Conservation (phyloP, 768 basidiomycete species). For the Mrakia frigida region DNA sequence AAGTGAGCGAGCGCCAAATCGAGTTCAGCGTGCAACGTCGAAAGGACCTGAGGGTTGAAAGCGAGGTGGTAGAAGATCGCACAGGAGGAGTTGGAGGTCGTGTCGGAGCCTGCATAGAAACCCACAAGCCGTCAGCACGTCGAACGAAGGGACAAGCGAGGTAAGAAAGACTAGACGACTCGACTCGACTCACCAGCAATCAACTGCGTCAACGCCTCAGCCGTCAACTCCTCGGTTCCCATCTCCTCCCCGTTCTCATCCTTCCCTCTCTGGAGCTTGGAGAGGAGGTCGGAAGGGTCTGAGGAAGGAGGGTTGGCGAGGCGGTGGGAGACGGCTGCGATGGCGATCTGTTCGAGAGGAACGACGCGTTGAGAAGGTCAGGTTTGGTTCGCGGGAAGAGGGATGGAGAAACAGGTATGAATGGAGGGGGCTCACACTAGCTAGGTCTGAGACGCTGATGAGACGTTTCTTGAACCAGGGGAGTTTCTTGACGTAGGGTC, state of each 20-base stretch:
- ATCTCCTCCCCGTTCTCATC: slow-evolving; percentile 75
- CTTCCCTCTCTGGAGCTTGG: slow-evolving; percentile 69
- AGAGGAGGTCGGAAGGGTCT: slow-evolving; percentile 73
- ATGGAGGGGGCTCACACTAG: not conserved
- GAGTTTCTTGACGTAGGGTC: slow-evolving; percentile 46
- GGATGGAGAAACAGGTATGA: not conserved
- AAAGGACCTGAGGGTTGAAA: slow-evolving; percentile 58
- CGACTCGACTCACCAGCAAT: slow-evolving; percentile 57
- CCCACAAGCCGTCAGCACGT: not conserved
- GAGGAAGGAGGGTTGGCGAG: slow-evolving; percentile 55
- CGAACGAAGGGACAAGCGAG: too few species aligned
- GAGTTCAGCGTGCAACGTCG: slow-evolving; percentile 70
- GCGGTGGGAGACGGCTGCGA: slow-evolving; percentile 60
- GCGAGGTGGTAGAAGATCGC: slow-evolving; percentile 84
- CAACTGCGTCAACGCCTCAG: slow-evolving; percentile 52
- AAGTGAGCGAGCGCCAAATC: slow-evolving; percentile 54
- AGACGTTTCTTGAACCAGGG: slow-evolving; percentile 72
- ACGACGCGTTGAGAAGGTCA: slow-evolving; percentile 51
- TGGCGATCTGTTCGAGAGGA: slow-evolving; percentile 35
- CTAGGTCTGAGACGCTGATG: not conserved
- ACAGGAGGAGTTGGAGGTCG: slow-evolving; percentile 88
- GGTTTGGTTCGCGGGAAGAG: too few species aligned
- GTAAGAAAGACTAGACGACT: not conserved
- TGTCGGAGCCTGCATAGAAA: slow-evolving; percentile 56
- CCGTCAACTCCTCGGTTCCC: slow-evolving; percentile 76